These are phyloP conservation scores for Physcomitrium patens DNA, from an alignment of 225 moss, liverwort and hornwort species.

Conservation along the genomic window DNA sequence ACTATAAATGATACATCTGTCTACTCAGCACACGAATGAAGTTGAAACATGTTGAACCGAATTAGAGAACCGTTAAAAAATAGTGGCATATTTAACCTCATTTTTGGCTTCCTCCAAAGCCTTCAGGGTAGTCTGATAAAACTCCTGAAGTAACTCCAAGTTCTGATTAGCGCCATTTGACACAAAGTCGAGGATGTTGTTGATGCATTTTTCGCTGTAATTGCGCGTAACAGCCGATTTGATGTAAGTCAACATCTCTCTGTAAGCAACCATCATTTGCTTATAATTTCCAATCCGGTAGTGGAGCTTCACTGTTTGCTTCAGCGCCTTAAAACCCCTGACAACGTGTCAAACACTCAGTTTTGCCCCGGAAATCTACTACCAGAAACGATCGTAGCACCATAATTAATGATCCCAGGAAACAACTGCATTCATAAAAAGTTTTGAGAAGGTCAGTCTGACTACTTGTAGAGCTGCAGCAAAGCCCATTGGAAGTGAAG, in stretches of 20 bases:
- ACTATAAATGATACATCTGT: too few relatives aligned
- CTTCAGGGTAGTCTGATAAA: slow-evolving; percentile 74
- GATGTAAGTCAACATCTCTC: slow-evolving; percentile 81
- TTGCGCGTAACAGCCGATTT: slow-evolving; percentile 79
- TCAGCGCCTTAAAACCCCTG: slow-evolving; percentile 80
- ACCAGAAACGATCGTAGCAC: too few relatives aligned
- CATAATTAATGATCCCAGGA: too few relatives aligned
- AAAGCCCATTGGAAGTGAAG: too few relatives aligned
- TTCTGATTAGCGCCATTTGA: slow-evolving; percentile 76
- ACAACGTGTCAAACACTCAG: slow-evolving; percentile 1
- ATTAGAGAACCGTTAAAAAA: too few relatives aligned
- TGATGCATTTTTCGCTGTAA: slow-evolving; percentile 84
- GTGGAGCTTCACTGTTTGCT: slow-evolving; percentile 76
- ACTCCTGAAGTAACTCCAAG: slow-evolving; percentile 75
- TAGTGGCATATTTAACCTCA: slow-evolving; percentile 44
- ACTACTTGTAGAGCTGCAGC: too few relatives aligned
- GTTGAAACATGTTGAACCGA: too few relatives aligned
- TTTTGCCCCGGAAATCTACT: not conserved
- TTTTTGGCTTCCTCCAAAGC: slow-evolving; percentile 81
- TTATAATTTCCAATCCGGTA: slow-evolving; percentile 70
- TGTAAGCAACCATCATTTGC: slow-evolving; percentile 81
- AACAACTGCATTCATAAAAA: too few relatives aligned
- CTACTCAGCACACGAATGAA: too few relatives aligned
- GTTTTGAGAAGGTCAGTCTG: too few relatives aligned
- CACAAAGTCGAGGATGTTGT: slow-evolving; percentile 80